Base-by-base conservation (phyloP, 345 rosid genomes). In the Populus davidiana region DNA sequence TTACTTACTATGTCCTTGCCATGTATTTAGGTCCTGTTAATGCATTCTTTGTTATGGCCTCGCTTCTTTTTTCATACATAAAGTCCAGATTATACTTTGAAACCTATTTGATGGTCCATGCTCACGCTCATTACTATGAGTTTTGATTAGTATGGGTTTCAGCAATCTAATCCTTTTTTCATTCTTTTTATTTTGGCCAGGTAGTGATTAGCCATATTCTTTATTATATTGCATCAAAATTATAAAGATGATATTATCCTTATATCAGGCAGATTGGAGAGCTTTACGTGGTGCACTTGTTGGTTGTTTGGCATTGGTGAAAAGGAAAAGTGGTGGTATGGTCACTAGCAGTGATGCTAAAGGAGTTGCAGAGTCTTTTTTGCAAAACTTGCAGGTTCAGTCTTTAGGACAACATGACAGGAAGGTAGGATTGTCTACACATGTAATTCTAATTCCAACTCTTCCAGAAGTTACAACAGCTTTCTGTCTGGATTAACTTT, bases 201-300 rank as follows among this genome's bases (percentile, higher is more conserved):
- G 25, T 20, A 29, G 3, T 63, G 2, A 20, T 75, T 67, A 47
- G 6, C 54, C 52, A 14, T 10, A 27, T 33, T 14, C 9, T 43
- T 23, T 47, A 36, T 33, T 74, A 21, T 35, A 54, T 27, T 70
- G 70, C 59, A 59, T 43, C 35, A 50, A 74, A 25, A 64, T 74
- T 69, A 63, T 76, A 59, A 75, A 70, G 74, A 81, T 78, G 86
- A 81, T 78, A 66, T 76, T 70, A 63, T 75, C 49, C 72, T 84
- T 85, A 67, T 79, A 78, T 84, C 93, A 96, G 99, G 96, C 88
- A 86, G 99, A 96, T 78, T 93, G 99, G 99, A 90, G 86, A 87
- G 90, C 93, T 70, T 47, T 92, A 78, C 92, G 90, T 27, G 99
- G 98, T 74, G 94, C 97, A 29, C 90, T 96, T 82, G 83, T 89